These are phyloP conservation scores for Pichia phayaonensis DNA, from an alignment of 805 yeast genomes.

Conservation along the genomic window DNA sequence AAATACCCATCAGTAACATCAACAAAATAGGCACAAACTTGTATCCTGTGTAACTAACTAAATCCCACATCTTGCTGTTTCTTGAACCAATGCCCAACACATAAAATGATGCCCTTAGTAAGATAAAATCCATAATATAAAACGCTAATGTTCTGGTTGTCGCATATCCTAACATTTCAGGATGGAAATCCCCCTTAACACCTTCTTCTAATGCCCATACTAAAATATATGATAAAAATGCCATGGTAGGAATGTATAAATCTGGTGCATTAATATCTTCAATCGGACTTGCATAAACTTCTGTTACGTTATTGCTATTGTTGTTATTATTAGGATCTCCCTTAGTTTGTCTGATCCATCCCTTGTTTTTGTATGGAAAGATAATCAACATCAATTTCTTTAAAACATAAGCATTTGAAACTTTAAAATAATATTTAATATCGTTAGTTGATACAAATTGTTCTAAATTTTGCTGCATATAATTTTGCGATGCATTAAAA, in stretches of 20 bases:
- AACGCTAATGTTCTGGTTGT: slow-evolving; percentile 83
- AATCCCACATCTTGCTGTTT: slow-evolving; percentile 53
- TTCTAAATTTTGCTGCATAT: slow-evolving; percentile 64
- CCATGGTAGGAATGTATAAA: slow-evolving; percentile 91
- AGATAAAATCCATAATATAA: slow-evolving; percentile 62
- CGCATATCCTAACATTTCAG: slow-evolving; percentile 81
- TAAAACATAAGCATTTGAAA: slow-evolving; percentile 79
- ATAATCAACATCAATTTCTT: slow-evolving; percentile 64
- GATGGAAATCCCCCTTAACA: slow-evolving; percentile 82
- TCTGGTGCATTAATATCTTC: slow-evolving; percentile 95
- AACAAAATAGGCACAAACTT: slow-evolving; percentile 77
- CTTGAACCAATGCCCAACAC: slow-evolving; percentile 63
- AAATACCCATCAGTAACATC: slow-evolving; percentile 43
- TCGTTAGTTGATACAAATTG: slow-evolving; percentile 44
- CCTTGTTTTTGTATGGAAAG: slow-evolving; percentile 78
- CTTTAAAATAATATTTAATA: slow-evolving; percentile 83
- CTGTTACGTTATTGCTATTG: slow-evolving; percentile 10
- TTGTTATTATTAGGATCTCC: slow-evolving; percentile 24
- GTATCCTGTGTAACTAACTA: slow-evolving; percentile 87
- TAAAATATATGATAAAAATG: slow-evolving; percentile 78
- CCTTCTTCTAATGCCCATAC: slow-evolving; percentile 83
- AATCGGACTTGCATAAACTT: slow-evolving; percentile 62
- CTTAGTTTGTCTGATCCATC: slow-evolving; percentile 62
- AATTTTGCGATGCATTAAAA: slow-evolving; percentile 70
- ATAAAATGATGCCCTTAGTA: slow-evolving; percentile 78